Base-by-base conservation (phyloP, 2,329 filamentous ascomycete species). In the Cercospora janseana region DNA sequence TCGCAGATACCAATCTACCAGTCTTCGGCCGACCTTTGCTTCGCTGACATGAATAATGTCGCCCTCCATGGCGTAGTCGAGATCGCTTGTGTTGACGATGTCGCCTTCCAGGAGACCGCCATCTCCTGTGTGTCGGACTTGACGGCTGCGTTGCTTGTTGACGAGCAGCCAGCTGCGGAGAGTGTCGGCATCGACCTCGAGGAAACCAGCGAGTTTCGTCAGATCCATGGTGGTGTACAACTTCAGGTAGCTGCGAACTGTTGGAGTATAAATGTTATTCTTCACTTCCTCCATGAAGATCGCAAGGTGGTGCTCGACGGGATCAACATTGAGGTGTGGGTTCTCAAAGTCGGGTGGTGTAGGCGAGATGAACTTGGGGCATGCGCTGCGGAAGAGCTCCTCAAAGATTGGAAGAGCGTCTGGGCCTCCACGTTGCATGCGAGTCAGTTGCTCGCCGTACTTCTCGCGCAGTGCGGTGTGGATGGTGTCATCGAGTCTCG, bases 271-370 rank as follows among this genome's bases (percentile, higher is more conserved):
- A 82, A 98, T 93, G 75, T 95, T 97, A 75, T 89, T 96, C 83
- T 95, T 95, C 72, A 98, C 92, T 78, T 98, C 93, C 63, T 96
- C 91, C 92, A 98, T 97, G 80, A 98, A 98, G 75, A 98, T 87
- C 65, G 87, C 80, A 59, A 95, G 83, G 75, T 98, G 92, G 79
- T 98, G 93, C 77, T 98, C 92, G 60, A 96, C 83, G 34, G 93
- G 93, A 76, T 98, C 93, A 65, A 97, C 80, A 79, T 98, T 98
- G 75, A 91, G 75, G 73, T 91, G 85, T 57, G 93, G 90, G 80
- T 94, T 92, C 70, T 97, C 93, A 72, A 98, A 98, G 76, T 98
- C 91, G 46, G 93, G 93, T 51, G 91, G 89, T 13, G 93, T 93
- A 44, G 93, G 93, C 56, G 87, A 94, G 80, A 98, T 98, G 81